phyloP scores from a whole-genome alignment of 1,284 basidiomycete species.

The Peniophora sp. region DNA sequence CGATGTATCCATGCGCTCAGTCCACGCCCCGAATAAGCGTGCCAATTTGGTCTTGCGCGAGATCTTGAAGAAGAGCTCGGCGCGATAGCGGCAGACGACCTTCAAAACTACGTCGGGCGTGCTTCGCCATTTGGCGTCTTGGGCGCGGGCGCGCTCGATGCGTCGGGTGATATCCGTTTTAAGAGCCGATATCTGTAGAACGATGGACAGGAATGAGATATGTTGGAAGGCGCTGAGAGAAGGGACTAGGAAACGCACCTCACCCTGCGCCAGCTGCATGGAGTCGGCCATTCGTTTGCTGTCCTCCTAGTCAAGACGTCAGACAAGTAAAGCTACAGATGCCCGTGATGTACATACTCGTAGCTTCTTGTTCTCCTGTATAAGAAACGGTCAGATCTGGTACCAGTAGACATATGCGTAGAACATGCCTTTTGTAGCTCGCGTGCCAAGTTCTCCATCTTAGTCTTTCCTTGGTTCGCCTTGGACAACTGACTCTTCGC shows the following conservation, averaged over 20 bases:
- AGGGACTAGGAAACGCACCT: conserved; percentile 37
- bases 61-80: conserved; percentile 83
- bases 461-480: conserved; percentile 78
- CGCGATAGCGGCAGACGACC: conserved; percentile 77
- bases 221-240: not conserved
- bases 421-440: conserved; percentile 70
- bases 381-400: conserved; percentile 9
- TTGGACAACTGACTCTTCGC: conserved; percentile 78
- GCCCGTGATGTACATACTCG: conserved; percentile 41
- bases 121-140: conserved; percentile 69
- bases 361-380: conserved; percentile 76
- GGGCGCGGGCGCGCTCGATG: conserved; percentile 62
- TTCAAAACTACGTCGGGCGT: conserved; percentile 79
- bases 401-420: conserved; percentile 7
- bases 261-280: conserved; percentile 76
- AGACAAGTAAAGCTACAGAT: conserved; percentile 4
- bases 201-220: not conserved
- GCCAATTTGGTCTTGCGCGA: conserved; percentile 78
- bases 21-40: conserved; percentile 78
- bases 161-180: conserved; percentile 71
- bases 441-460: conserved; percentile 78
- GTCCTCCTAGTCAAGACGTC: conserved; percentile 50
- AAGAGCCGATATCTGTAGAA: conserved; percentile 58
- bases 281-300: conserved; percentile 68
- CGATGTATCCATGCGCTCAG: conserved; percentile 65